Evolutionary conservation across 2,329 filamentous ascomycete genomes (phyloP), one percentile per base, ranked within the genome.

Genomic region (Cadophora malorum): DNA sequence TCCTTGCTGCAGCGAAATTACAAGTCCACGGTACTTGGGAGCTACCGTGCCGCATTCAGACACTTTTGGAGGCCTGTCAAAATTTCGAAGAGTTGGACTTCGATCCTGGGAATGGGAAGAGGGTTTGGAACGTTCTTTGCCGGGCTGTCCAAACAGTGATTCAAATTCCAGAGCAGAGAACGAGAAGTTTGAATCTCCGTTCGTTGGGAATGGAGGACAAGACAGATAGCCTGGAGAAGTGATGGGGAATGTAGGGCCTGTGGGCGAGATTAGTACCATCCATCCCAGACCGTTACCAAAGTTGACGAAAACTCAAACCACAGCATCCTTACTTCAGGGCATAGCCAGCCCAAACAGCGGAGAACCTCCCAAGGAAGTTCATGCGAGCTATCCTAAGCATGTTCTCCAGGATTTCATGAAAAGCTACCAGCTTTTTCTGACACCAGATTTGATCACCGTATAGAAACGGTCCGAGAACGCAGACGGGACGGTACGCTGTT

Each of bases 201-300:
- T 23, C 10, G 25, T 16, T 16, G 14, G 28, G 12, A n/a, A 6
- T 41, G 21, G 3, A 12, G n/a, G 21, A 38, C 16, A 21, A 16
- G 38, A 16, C 9, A 45, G 21, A 8, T 38, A 7, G n/a, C 2
- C 35, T 38, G 33, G 56, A 25, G 35, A 38, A 41, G 56, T 28
- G 35, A 25, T 59, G 21, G 56, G 33, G 21, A 59, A 59, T 21
- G 33, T 25, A 45, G 41, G 21, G 35, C 56, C 25, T 38, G 56
- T 38, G 21, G 56, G 14, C 56, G 33, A 41, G n/a, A 41, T 59
- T 41, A 41, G 33, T 59, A 25, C 21, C 56, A 21, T 59, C 35
- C 56, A 59, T 59, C 35, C 56, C 56, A 59, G 35, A 25, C 33
- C 35, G 35, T 59, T 59, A 59, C 56, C 56, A 59, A 7, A 59